Evolutionary conservation across 2,329 filamentous ascomycete species (phyloP).

Genomic region (Sporothrix curviconia): DNA sequence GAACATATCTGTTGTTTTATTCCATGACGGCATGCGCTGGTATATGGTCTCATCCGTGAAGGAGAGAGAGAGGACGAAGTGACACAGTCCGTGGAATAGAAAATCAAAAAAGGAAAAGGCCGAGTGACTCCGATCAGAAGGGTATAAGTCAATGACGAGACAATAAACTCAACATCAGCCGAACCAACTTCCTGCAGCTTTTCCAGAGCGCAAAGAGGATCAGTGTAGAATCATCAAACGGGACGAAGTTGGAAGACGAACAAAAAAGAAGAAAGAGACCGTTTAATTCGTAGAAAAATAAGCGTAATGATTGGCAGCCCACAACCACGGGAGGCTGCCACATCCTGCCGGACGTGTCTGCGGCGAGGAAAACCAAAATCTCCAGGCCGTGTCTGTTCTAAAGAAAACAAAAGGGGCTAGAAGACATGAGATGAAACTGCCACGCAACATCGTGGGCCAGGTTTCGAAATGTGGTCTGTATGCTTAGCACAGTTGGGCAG

Average conservation of each 20-base stretch:
- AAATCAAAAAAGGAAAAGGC: too few species aligned
- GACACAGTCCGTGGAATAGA: too few species aligned
- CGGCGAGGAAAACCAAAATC: not conserved
- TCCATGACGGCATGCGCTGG: too few species aligned
- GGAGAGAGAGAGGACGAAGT: not conserved
- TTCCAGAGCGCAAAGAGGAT: too few species aligned
- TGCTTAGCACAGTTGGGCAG: too few species aligned
- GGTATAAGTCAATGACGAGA: conserved; percentile 1
- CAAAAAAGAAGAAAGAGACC: not conserved
- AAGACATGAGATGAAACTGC: too few species aligned
- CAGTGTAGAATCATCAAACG: too few species aligned
- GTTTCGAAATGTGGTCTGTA: too few species aligned
- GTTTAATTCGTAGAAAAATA: not conserved
- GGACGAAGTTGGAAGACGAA: not conserved
- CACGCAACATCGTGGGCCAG: too few species aligned
- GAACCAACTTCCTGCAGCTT: not conserved
- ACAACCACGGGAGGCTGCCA: not conserved
- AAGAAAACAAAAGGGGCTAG: not conserved
- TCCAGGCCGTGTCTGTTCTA: not conserved
- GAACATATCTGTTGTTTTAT: too few species aligned
- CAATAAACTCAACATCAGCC: not conserved
- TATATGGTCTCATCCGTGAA: not conserved
- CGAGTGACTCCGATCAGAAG: not conserved
- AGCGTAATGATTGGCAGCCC: not conserved
- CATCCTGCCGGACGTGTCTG: too few species aligned